Conservation (phyloP, 495 filamentous ascomycete genomes). For the Xylaria castorea region DNA sequence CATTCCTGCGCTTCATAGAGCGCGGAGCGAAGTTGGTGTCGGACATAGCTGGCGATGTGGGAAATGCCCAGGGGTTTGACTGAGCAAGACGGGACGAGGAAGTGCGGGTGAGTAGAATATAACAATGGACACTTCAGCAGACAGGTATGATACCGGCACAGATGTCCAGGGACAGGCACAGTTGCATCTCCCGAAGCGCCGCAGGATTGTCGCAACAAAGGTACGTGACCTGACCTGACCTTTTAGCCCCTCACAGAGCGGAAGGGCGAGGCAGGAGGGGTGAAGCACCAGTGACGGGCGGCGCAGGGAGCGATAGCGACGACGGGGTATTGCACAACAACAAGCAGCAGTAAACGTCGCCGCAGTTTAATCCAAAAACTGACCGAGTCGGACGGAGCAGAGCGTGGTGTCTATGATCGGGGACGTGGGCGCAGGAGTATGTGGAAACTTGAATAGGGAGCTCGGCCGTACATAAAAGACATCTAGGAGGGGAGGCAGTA, state of each 20-base stretch:
- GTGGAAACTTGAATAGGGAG: conserved; percentile 18
- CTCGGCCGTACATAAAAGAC: conserved; percentile 16
- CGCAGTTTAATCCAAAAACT: conserved; percentile 19
- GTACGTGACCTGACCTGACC: conserved; percentile 22
- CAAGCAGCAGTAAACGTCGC: conserved; percentile 5
- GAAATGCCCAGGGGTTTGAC: conserved; percentile 15
- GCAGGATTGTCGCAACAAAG: conserved; percentile 16
- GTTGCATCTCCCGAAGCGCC: conserved; percentile 25
- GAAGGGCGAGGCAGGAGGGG: conserved; percentile 26
- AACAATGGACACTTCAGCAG: background rate
- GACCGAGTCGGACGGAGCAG: conserved; percentile 4
- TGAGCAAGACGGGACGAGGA: conserved; percentile 16
- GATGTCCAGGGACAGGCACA: conserved; percentile 18
- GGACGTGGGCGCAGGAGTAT: conserved; percentile 14
- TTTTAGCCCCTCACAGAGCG: conserved; percentile 30
- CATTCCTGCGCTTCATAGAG: conserved; percentile 97
- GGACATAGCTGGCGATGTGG: conserved; percentile 64
- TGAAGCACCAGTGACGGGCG: conserved; percentile 14
- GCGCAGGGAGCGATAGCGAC: conserved; percentile 14
- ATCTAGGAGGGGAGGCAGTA: background rate
- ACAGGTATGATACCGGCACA: conserved; percentile 16
- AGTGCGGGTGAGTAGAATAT: conserved; percentile 2
- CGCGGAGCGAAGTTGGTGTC: conserved; percentile 80
- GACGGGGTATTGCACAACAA: background rate
- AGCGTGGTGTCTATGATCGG: conserved; percentile 1